Evolutionary conservation across 768 basidiomycete species (phyloP), one percentile per base, ranked within the genome.

Genomic region (Inosperma sp.): DNA sequence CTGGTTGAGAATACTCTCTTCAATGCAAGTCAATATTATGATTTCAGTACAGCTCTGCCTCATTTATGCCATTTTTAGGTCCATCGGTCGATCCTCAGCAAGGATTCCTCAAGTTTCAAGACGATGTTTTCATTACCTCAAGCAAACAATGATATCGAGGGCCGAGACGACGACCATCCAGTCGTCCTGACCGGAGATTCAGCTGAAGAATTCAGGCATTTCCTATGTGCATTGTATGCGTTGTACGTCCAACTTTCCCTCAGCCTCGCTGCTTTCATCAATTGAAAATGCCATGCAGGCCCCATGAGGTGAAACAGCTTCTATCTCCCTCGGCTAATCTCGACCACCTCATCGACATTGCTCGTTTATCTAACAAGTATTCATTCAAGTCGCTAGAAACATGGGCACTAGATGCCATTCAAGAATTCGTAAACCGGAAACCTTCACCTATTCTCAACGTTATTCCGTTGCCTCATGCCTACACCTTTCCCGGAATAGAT

Each of bases 191-290:
- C 65, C 2, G 86, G 86, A 1, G 84, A 88, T 53, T 79, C 77
- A 0, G 73, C 77, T 7, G 65, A 74, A 3, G 84, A 88, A 63
- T 89, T 90, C 61, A 75, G 77, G 42, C 76, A 83, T 61, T 85
- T 90, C 58, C 74, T 90, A 26, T 86, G 83, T 83, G 80, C 81
- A 1, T 65, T 88, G n/a, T 88, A 89, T 58, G 84, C 86, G 6
- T 60, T 84, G 86, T 87, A 59, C 67, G 84, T 63, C 31, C 41
- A 27, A 7, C 35, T 0, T 34, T 16, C 17, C 17, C 19, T 33
- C 29, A 13, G 1, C n/a, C 33, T 46, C 45, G 22, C 23, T 46
- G 29, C 22, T 27, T 17, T 16, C 19, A 14, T 48, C 17, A 27
- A 25, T 29, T 56, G 14, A 36, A 25, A 16, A 26, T 25, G 26